A percentile compares a stretch with the other conserved stretches of the same genome.
phyloP scores from a whole-genome alignment of 495 filamentous ascomycete genomes.

The Bombardia bombarda region DNA sequence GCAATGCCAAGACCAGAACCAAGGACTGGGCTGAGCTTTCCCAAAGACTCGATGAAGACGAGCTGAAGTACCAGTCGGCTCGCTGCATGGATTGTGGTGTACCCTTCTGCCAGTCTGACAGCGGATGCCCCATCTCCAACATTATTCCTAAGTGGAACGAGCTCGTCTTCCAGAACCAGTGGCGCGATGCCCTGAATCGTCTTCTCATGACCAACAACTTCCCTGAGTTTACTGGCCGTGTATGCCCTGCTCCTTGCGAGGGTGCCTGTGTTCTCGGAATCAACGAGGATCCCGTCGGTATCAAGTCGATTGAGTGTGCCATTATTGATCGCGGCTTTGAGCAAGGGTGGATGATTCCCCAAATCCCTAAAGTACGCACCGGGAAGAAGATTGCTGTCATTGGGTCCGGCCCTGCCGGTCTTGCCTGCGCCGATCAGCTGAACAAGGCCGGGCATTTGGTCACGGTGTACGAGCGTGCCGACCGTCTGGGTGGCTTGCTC shows the following conservation, averaged over 20 bases:
- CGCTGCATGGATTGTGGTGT: slow-evolving; percentile 99
- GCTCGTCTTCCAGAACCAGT: slow-evolving; percentile 61
- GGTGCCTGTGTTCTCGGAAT: slow-evolving; percentile 97
- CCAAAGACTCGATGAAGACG: slow-evolving; percentile 83
- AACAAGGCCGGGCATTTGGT: slow-evolving; percentile 89
- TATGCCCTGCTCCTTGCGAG: slow-evolving; percentile 96
- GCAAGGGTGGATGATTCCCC: slow-evolving; percentile 97
- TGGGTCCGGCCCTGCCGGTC: slow-evolving; percentile 88
- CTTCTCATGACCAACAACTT: slow-evolving; percentile 99
- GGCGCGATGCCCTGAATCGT: slow-evolving; percentile 91
- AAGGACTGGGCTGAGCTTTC: slow-evolving; percentile 96
- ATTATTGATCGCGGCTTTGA: slow-evolving; percentile 99
- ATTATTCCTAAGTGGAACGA: slow-evolving; percentile 99
- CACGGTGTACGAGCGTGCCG: slow-evolving; percentile 93
- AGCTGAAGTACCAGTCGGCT: slow-evolving; percentile 96
- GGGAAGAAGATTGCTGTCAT: slow-evolving; percentile 91
- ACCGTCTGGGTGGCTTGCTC: slow-evolving; percentile 86
- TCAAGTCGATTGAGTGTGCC: slow-evolving; percentile 98
- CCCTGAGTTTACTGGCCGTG: slow-evolving; percentile 97
- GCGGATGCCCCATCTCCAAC: slow-evolving; percentile 96
- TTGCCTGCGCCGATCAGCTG: slow-evolving; percentile 89
- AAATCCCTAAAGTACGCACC: slow-evolving; percentile 68
- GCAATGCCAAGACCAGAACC: slow-evolving; percentile 73
- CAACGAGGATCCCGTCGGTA: slow-evolving; percentile 95
- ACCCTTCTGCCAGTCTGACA: slow-evolving; percentile 97